A percentile compares a stretch with the other conserved stretches of the same genome.
These are phyloP conservation scores for Penicillium verrucosum DNA, from an alignment of 2,329 filamentous ascomycete genomes.

Conservation along the genomic window DNA sequence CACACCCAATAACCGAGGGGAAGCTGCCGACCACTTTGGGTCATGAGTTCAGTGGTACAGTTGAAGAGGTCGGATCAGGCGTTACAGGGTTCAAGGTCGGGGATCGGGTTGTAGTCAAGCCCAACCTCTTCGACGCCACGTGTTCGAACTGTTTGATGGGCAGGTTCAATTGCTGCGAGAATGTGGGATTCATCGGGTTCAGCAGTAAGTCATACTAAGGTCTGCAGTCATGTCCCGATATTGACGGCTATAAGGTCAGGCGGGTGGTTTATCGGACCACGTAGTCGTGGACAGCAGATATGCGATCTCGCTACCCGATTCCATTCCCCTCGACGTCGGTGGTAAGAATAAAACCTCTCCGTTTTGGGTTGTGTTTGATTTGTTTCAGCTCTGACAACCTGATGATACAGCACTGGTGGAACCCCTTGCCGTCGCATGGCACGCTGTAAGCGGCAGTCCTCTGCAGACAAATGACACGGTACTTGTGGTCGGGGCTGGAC, in stretches of 20 bases:
- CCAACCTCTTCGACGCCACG: constrained; percentile 56
- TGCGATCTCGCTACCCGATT: constrained; percentile 23
- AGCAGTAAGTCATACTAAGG: constrained; percentile 34
- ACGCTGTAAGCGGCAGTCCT: constrained; percentile 53
- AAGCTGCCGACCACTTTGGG: constrained; percentile 59
- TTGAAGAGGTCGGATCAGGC: constrained; percentile 56
- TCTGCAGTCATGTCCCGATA: constrained; percentile 27
- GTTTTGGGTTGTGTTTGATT: not conserved
- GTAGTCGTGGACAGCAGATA: constrained; percentile 21
- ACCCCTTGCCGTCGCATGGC: constrained; percentile 62
- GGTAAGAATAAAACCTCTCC: constrained; percentile 14
- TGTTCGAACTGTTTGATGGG: constrained; percentile 56
- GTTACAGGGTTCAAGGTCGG: constrained; percentile 51
- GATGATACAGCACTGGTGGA: constrained; percentile 54
- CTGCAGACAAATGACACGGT: constrained; percentile 46
- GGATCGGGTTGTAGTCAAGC: constrained; percentile 58
- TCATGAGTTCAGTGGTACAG: constrained; percentile 62
- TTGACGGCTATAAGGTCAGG: constrained; percentile 38
- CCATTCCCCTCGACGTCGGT: constrained; percentile 21
- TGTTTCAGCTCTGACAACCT: not conserved
- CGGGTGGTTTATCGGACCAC: constrained; percentile 31
- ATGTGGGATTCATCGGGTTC: constrained; percentile 53
- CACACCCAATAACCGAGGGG: constrained; percentile 58
- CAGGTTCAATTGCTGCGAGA: constrained; percentile 58
- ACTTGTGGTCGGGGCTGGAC: constrained; percentile 59